Base-by-base conservation (phyloP, 805 yeast genomes). In the Teunomyces panamensis region DNA sequence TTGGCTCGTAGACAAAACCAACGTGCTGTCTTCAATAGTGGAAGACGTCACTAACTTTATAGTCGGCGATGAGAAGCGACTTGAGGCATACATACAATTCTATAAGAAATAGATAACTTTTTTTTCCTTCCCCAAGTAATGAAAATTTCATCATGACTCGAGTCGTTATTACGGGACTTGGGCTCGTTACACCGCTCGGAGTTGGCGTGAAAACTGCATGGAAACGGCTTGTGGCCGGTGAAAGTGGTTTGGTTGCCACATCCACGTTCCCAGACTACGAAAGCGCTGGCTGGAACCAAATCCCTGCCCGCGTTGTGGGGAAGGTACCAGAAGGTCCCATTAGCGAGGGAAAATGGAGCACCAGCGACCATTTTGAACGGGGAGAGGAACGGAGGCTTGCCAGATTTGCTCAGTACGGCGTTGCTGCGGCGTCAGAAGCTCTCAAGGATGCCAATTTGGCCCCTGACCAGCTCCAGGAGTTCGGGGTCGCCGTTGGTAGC, bases 141-240 rank as follows among this genome's bases (percentile, higher is more conserved):
- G 24, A 20, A 20, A 20, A 20, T 1, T 20, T 20, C 8, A 17
- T 17, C 33, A 27, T 39, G 48, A 54, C 55, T 52, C 69, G 96
- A 65, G 96, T 92, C 0, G 97, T 92, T 0, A 85, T 92, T 1
- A 94, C 99, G 0, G 99, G 99, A 0, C 62, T 94, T 6, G 98
- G 98, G 0, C 68, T 87, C 26, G 79, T 91, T 1, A 81, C 94
- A 0, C 99, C 99, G 0, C 68, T 94, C 3, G 98, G 97, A 0
- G 81, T 82, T 5, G 91, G 90, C 0, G 77, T 73, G 3, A 57
- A 57, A 11, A 64, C 62, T 10, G 66, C 80, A 3, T 87, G 92
- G 91, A 44, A 61, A 2, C 71, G 70, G 13, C 63, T 87, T 5
- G 56, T 86, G 1, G 66, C 67, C 0, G 74, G 80, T 0, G 63